phyloP scores from a whole-genome alignment of 345 rosid species.

The Hibiscus trionum region DNA sequence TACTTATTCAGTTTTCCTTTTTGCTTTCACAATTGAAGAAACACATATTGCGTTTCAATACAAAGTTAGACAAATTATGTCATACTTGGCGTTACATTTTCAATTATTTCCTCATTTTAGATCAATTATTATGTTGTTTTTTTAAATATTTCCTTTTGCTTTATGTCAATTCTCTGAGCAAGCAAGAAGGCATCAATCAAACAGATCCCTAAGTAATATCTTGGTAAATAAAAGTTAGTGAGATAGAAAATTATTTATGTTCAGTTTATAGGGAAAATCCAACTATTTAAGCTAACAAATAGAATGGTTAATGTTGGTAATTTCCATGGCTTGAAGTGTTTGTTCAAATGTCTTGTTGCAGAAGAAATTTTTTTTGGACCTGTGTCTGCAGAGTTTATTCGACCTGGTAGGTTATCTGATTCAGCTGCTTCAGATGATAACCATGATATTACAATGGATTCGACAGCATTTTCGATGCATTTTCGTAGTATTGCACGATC shows the following conservation, averaged over 20 bases:
- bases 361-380: constrained; percentile 83
- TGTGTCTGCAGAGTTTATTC: constrained; percentile 71
- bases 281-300: background rate
- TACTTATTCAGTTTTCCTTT: background rate
- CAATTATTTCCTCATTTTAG: background rate
- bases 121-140: background rate
- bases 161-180: background rate
- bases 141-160: background rate
- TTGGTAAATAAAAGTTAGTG: background rate
- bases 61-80: background rate
- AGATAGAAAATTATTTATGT: background rate
- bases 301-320: background rate
- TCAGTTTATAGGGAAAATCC: background rate
- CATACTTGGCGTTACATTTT: background rate
- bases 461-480: constrained; percentile 89
- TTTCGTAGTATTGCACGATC: constrained; percentile 71
- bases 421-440: constrained; percentile 59
- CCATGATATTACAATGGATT: constrained; percentile 87
- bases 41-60: background rate
- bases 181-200: background rate
- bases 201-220: background rate
- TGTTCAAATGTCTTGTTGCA: constrained; percentile 17
- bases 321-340: constrained; percentile 13
- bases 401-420: constrained; percentile 60
- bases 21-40: background rate